These are phyloP conservation scores for Sporothrix humicola DNA, from an alignment of 2,329 filamentous ascomycete species.

Conservation along the genomic window DNA sequence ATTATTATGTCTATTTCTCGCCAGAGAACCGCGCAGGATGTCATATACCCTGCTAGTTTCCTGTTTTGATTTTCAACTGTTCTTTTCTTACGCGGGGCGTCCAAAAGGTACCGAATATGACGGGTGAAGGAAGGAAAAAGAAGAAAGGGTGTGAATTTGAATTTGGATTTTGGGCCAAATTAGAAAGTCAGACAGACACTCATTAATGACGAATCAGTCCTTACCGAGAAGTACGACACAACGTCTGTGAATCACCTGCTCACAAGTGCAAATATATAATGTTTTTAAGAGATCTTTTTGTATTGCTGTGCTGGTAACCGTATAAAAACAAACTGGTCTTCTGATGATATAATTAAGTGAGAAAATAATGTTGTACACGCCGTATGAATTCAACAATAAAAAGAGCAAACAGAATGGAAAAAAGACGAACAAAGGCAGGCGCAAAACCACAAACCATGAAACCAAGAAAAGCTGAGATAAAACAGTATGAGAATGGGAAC, in stretches of 20 bases:
- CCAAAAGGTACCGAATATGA: background rate
- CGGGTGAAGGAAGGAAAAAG: background rate
- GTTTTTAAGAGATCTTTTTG: background rate
- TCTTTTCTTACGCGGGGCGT: background rate
- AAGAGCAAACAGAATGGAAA: background rate
- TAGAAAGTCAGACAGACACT: background rate
- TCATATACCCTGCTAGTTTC: conserved; percentile 20
- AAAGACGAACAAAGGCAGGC: background rate
- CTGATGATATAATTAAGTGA: background rate
- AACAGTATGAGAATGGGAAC: background rate
- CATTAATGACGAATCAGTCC: conserved; percentile 6
- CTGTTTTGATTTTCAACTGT: background rate
- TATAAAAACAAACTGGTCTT: conserved; percentile 2
- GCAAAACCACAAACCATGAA: background rate
- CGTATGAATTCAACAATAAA: conserved; percentile 4
- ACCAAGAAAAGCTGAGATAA: conserved; percentile 19
- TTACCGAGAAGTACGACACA: background rate
- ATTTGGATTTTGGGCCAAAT: background rate
- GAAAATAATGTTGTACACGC: conserved; percentile 20
- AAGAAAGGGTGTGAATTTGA: background rate
- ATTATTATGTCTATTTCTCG: conserved; percentile 18
- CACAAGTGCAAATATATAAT: no score
- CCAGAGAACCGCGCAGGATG: conserved; percentile 14
- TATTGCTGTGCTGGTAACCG: no score
- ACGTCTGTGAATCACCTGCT: no score